phyloP scores from a whole-genome alignment of 495 filamentous ascomycete species.

The Penicillium waksmanii region DNA sequence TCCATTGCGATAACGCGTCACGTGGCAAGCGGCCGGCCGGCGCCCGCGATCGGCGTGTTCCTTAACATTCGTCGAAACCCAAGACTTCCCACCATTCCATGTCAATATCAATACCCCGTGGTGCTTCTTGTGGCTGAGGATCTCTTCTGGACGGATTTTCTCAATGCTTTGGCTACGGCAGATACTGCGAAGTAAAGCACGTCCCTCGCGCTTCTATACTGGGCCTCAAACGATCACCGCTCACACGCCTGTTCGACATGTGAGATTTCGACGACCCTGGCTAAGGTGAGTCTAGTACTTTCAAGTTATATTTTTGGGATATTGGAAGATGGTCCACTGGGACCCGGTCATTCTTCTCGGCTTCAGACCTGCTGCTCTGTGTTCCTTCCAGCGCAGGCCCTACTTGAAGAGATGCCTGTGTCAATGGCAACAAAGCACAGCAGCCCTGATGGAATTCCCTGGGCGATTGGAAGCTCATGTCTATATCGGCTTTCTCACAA shows the following conservation, averaged over 20 bases:
- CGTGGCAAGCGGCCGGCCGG: constrained; percentile 14
- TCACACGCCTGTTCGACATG: constrained; percentile 36
- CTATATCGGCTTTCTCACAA: background rate
- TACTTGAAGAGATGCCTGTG: too few relatives aligned
- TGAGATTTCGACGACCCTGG: constrained; percentile 46
- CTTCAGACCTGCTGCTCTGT: too few relatives aligned
- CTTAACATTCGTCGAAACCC: background rate
- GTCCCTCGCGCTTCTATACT: constrained; percentile 27
- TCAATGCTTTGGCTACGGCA: constrained; percentile 46
- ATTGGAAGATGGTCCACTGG: background rate
- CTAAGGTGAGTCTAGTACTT: constrained; percentile 32
- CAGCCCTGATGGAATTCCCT: background rate
- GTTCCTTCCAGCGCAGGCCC: too few relatives aligned
- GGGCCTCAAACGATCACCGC: constrained; percentile 21
- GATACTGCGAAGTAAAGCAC: constrained; percentile 33
- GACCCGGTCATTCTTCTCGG: too few relatives aligned
- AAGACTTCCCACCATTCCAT: background rate
- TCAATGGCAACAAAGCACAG: background rate
- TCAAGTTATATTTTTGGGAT: background rate
- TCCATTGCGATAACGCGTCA: constrained; percentile 28
- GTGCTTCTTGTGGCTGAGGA: constrained; percentile 11
- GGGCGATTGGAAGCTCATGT: background rate
- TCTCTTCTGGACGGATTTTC: constrained; percentile 22
- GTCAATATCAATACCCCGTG: background rate
- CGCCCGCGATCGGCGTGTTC: constrained; percentile 9